These are phyloP conservation scores for Euphorbia tirucalli DNA, from an alignment of 345 rosid genomes.

Conservation along the genomic window DNA sequence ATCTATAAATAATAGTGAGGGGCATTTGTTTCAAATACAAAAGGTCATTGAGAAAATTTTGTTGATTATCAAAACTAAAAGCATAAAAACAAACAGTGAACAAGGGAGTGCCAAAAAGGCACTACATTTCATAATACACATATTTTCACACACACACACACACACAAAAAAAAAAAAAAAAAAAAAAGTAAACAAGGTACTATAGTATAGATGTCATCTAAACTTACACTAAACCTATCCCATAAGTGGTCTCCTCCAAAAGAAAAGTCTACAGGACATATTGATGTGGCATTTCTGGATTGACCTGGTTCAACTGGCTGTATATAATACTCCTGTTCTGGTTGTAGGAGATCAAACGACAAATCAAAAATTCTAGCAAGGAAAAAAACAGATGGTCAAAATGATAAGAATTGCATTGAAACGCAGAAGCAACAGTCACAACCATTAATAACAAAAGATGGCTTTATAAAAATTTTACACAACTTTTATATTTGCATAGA, in stretches of 20 bases:
- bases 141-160: background rate
- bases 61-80: background rate
- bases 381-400: conserved; percentile 14
- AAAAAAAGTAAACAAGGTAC: background rate
- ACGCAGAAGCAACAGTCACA: background rate
- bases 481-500: no score
- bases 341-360: conserved; percentile 66
- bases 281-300: conserved; percentile 69
- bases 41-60: background rate
- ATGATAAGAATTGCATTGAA: background rate
- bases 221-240: conserved; percentile 93
- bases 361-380: conserved; percentile 71
- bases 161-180: conserved; percentile 2
- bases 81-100: conserved; percentile 11
- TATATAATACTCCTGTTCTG: conserved; percentile 92
- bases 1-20: background rate
- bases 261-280: conserved; percentile 78
- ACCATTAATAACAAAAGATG: background rate
- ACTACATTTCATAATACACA: background rate
- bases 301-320: conserved; percentile 87
- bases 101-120: background rate
- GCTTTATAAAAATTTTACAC: no score
- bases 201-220: background rate
- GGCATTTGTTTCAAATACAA: background rate
- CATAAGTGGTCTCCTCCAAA: conserved; percentile 95